A percentile compares a stretch with the other conserved stretches of the same genome.
These are phyloP conservation scores for Pseudonectria foliicola DNA, from an alignment of 2,329 filamentous ascomycete genomes.

Conservation along the genomic window DNA sequence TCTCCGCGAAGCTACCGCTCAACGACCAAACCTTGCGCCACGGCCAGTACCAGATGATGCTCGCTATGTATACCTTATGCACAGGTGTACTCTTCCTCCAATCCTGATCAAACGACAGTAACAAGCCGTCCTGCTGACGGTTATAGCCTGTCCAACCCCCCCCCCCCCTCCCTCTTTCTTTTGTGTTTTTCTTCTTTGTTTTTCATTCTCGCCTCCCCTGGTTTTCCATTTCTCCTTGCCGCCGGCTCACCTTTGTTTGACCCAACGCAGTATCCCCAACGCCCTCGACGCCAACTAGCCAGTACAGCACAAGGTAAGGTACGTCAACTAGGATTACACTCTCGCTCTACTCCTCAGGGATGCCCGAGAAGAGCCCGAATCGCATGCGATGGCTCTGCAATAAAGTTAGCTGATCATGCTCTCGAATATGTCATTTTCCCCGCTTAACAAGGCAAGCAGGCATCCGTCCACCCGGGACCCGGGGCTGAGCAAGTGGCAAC, in stretches of 20 bases:
- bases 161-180: constrained; percentile 1
- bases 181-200: not conserved
- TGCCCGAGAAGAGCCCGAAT: constrained; percentile 65
- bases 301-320: constrained; percentile 14
- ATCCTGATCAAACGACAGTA: no score
- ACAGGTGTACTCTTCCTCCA: constrained; percentile 3
- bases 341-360: constrained; percentile 48
- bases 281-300: constrained; percentile 14
- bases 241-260: constrained; percentile 16
- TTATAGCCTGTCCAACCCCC: not conserved
- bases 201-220: constrained; percentile 11
- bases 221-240: constrained; percentile 15
- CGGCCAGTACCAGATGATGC: constrained; percentile 27
- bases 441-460: no score
- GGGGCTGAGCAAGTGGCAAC: constrained; percentile 35
- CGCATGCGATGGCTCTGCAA: constrained; percentile 68
- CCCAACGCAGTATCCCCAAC: constrained; percentile 18
- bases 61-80: constrained; percentile 27
- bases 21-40: constrained; percentile 21
- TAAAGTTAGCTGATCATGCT: no score
- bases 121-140: no score
- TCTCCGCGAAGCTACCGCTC: constrained; percentile 24
- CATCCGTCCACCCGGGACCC: no score
- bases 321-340: not conserved
- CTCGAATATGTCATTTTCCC: no score